A percentile compares a stretch with the other conserved stretches of the same genome.
phyloP scores from a whole-genome alignment of 1,284 basidiomycete species.

The Malassezia obtusa region DNA sequence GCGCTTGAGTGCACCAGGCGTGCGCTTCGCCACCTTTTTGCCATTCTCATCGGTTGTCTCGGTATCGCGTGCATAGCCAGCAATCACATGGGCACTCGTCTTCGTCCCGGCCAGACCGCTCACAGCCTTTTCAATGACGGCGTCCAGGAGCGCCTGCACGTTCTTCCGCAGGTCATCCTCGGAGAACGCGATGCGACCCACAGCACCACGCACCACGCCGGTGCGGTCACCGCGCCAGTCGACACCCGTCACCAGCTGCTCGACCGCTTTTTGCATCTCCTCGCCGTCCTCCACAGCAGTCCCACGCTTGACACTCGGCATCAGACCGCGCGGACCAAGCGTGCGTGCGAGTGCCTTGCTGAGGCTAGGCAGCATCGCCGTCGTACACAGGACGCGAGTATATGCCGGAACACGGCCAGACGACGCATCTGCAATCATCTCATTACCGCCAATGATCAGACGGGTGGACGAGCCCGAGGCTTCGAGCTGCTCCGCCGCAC shows the following conservation, averaged over 20 bases:
- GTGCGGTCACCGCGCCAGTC: conserved; percentile 88
- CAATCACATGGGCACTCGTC: conserved; percentile 9
- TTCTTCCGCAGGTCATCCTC: conserved; percentile 68
- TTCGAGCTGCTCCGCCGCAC: conserved; percentile 6
- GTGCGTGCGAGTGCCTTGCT: conserved; percentile 64
- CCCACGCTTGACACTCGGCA: conserved; percentile 87
- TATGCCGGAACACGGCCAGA: conserved; percentile 34
- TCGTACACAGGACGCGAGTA: conserved; percentile 72
- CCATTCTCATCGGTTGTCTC: not conserved
- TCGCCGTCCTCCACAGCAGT: conserved; percentile 72
- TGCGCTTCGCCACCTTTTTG: not conserved
- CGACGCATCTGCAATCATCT: conserved; percentile 37
- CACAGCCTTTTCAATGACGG: conserved; percentile 53
- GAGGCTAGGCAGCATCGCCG: conserved; percentile 67
- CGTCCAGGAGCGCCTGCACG: conserved; percentile 64
- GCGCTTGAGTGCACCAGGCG: not conserved
- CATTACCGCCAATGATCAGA: conserved; percentile 36
- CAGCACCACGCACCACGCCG: conserved; percentile 67
- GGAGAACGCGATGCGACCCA: conserved; percentile 57
- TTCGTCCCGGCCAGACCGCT: conserved; percentile 15
- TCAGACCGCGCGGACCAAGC: conserved; percentile 83
- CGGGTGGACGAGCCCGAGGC: conserved; percentile 9
- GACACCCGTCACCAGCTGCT: conserved; percentile 66
- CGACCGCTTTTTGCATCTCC: conserved; percentile 55
- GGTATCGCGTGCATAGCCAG: conserved; percentile 10